phyloP scores from a whole-genome alignment of 768 basidiomycete species.

The Nevesoporus exiguus region DNA sequence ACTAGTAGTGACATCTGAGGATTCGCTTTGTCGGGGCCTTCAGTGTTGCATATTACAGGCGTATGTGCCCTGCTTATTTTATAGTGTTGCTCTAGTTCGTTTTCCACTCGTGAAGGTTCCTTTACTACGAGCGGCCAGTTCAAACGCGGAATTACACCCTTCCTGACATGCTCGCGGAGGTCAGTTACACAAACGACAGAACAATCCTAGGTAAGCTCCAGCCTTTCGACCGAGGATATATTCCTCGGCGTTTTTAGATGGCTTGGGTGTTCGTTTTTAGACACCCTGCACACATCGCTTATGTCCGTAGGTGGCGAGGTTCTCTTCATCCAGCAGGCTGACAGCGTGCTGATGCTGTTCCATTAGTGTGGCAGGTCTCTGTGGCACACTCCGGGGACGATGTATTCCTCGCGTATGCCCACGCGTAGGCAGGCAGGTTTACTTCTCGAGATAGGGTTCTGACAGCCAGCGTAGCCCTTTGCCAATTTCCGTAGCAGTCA shows the following conservation, averaged over 20 bases:
- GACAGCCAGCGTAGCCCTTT: constrained; percentile 13
- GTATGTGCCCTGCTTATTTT: constrained; percentile 6
- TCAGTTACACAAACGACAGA: not conserved
- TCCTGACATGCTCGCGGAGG: not conserved
- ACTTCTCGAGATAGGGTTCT: constrained; percentile 6
- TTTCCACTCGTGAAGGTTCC: constrained; percentile 13
- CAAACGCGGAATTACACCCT: not conserved
- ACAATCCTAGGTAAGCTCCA: constrained; percentile 11
- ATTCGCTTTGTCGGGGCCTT: too few species aligned
- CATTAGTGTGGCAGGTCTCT: constrained; percentile 22
- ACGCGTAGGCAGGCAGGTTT: constrained; percentile 16
- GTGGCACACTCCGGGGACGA: constrained; percentile 21
- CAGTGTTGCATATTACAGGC: constrained; percentile 26
- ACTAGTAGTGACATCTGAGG: too few species aligned
- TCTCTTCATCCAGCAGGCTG: constrained; percentile 13
- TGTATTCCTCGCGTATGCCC: constrained; percentile 7
- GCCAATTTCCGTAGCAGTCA: constrained; percentile 19
- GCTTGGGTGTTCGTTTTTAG: constrained; percentile 19
- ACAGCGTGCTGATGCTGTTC: not conserved
- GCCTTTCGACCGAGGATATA: not conserved
- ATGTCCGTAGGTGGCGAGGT: not conserved
- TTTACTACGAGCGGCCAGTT: constrained; percentile 24
- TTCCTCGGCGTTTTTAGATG: constrained; percentile 11
- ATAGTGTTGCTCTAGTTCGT: not conserved
- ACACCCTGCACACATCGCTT: constrained; percentile 16